These are phyloP conservation scores for Trichophyton mentagrophytes DNA, from an alignment of 2,329 filamentous ascomycete species.

Conservation along the genomic window DNA sequence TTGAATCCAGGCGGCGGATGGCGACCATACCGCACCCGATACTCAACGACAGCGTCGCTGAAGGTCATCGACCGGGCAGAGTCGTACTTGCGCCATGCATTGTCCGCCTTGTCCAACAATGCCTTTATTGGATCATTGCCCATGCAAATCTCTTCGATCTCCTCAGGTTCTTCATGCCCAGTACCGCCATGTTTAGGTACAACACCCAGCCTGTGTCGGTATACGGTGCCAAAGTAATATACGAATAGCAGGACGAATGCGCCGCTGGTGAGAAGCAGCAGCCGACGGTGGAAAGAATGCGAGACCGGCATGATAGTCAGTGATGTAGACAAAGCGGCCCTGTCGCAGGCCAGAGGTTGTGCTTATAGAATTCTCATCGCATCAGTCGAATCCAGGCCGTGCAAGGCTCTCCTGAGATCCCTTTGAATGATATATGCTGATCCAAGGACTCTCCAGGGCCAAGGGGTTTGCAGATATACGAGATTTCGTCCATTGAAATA, in stretches of 20 bases:
- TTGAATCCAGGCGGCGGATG: slow-evolving; percentile 41
- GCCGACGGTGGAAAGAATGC: not conserved
- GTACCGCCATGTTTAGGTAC: not conserved
- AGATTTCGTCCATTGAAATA: not conserved
- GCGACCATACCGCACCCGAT: slow-evolving; percentile 33
- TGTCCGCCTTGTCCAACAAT: not conserved
- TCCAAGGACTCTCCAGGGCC: not conserved
- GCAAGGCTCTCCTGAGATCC: not conserved
- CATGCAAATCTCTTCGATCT: not conserved
- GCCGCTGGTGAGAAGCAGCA: not conserved
- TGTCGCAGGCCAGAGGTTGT: not conserved
- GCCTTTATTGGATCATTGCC: not conserved
- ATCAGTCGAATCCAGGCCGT: not conserved
- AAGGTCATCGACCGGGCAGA: not conserved
- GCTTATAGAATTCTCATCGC: not conserved
- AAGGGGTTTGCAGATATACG: not conserved
- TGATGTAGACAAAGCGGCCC: not conserved
- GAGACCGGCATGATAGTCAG: not conserved
- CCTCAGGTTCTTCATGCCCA: not conserved
- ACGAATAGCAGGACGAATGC: not conserved
- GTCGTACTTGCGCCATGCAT: slow-evolving; percentile 2
- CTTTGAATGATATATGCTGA: not conserved
- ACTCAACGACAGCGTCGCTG: slow-evolving; percentile 27
- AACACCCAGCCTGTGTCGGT: not conserved
- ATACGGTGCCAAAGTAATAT: not conserved